These are phyloP conservation scores for Suillus alpinus DNA, from an alignment of 768 basidiomycete genomes.

Conservation along the genomic window DNA sequence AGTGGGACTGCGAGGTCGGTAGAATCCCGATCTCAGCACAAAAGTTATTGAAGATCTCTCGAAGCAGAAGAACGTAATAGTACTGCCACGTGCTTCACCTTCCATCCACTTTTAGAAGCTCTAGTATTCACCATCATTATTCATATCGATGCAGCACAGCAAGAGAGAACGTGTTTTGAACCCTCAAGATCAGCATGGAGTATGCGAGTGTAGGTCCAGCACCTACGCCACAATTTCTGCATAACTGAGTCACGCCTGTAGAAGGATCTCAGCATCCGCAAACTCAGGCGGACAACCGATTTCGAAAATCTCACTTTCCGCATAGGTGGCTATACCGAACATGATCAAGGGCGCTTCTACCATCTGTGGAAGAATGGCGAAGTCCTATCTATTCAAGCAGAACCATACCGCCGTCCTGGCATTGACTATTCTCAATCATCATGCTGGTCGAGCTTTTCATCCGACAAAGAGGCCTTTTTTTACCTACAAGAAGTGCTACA, in stretches of 20 bases:
- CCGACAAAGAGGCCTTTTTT: constrained; percentile 21
- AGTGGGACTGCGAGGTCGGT: background rate
- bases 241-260: constrained; percentile 1
- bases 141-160: background rate
- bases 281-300: constrained; percentile 24
- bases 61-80: background rate
- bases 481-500: constrained; percentile 30
- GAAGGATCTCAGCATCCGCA: constrained; percentile 18
- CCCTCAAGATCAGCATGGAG: constrained; percentile 20
- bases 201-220: constrained; percentile 29
- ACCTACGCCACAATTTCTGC: background rate
- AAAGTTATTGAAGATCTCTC: background rate
- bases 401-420: constrained; percentile 24
- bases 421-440: background rate
- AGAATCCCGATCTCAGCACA: background rate
- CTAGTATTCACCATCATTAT: background rate
- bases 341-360: constrained; percentile 19
- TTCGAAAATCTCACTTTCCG: constrained; percentile 22
- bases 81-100: background rate
- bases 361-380: constrained; percentile 31
- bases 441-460: background rate
- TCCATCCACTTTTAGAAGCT: background rate
- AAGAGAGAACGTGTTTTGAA: background rate
- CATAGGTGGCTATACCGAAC: constrained; percentile 8
- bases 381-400: constrained; percentile 28